phyloP scores from a whole-genome alignment of 352 stramenopile species.

The Blastocystis sp. region DNA sequence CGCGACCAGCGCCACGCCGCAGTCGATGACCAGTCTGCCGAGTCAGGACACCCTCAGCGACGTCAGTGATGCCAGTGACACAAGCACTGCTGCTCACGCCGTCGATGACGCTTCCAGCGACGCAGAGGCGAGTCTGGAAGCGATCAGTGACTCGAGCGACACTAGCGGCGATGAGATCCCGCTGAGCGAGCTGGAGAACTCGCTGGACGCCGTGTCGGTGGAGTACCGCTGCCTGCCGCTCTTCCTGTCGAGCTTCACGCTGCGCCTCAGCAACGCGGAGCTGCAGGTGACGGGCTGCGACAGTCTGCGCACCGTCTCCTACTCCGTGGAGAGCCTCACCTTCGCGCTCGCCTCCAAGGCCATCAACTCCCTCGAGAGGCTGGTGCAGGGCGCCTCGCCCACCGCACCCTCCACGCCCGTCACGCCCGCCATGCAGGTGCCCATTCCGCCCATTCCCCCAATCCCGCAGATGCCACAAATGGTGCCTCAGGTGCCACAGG shows the following conservation, averaged over 20 bases:
- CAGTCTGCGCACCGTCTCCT: conserved; percentile 3
- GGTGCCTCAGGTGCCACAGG: too few relatives aligned
- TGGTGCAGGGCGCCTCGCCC: background rate
- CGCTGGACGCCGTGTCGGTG: too few relatives aligned
- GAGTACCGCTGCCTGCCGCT: background rate
- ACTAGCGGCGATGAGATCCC: conserved; percentile 9
- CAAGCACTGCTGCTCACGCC: too few relatives aligned
- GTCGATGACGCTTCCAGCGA: background rate
- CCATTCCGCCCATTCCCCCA: background rate
- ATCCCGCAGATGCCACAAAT: too few relatives aligned
- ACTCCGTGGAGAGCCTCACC: conserved; percentile 29
- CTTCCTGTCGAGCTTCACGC: background rate
- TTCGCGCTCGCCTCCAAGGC: background rate
- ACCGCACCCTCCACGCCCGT: background rate
- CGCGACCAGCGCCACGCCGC: background rate
- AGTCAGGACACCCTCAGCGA: background rate
- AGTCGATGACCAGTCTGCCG: background rate
- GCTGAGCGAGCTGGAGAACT: conserved; percentile 27
- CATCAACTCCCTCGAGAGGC: conserved; percentile 17
- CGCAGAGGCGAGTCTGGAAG: background rate
- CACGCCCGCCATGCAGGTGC: background rate
- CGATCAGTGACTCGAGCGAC: background rate
- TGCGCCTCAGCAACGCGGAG: conserved; percentile 27
- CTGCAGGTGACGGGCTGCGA: conserved; percentile 36
- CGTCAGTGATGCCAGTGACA: too few relatives aligned